These are phyloP conservation scores for Lachancea waltii DNA, from an alignment of 805 yeast genomes.

Conservation along the genomic window DNA sequence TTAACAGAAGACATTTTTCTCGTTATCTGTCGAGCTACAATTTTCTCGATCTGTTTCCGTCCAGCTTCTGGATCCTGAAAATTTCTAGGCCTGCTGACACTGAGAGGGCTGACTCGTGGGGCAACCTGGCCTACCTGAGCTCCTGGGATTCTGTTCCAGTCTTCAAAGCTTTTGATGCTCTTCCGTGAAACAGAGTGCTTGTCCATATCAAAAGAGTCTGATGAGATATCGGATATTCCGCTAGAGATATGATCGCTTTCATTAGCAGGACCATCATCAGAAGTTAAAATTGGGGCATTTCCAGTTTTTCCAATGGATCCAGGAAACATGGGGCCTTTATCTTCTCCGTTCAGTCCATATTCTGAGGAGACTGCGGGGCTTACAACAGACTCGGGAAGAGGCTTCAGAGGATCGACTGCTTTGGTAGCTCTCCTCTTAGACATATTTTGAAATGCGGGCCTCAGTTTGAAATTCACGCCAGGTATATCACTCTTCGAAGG, in stretches of 20 bases:
- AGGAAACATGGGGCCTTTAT: too few species aligned
- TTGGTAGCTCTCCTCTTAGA: not conserved
- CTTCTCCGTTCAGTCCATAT: not conserved
- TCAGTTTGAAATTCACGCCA: not conserved
- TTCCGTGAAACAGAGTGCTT: not conserved
- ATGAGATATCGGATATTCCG: constrained; percentile 1
- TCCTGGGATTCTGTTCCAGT: too few species aligned
- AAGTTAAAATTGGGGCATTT: not conserved
- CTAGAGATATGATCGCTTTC: not conserved
- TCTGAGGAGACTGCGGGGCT: not conserved
- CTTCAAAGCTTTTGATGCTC: too few species aligned
- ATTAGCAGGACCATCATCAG: not conserved
- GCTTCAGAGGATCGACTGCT: not conserved
- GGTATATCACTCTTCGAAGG: not conserved
- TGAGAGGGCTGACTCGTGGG: too few species aligned
- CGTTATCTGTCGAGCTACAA: constrained; percentile 13
- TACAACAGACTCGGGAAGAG: not conserved
- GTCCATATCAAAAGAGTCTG: constrained; percentile 2
- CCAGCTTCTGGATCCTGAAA: constrained; percentile 13
- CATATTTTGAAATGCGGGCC: not conserved
- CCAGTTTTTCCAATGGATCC: too few species aligned
- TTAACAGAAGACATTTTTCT: constrained; percentile 8
- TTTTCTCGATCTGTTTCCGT: constrained; percentile 16
- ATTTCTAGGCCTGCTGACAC: not conserved
- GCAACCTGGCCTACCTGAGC: too few species aligned